Conservation (phyloP, 352 stramenopile genomes). For the Thraustochytrium striatum region DNA sequence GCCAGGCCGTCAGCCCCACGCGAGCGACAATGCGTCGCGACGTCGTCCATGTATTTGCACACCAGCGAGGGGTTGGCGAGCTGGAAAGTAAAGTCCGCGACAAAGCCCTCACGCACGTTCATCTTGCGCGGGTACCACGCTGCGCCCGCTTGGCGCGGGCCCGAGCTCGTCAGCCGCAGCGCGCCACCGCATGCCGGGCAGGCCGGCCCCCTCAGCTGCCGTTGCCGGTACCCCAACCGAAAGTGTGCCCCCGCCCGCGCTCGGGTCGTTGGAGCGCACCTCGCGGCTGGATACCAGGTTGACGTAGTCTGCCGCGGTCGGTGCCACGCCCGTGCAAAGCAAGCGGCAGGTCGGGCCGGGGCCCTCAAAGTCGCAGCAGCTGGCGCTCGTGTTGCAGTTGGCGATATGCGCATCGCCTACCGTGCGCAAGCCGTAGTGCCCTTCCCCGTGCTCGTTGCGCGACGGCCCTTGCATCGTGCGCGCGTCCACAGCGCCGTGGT, state of each 20-base stretch:
- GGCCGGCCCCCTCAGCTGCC: constrained; percentile 49
- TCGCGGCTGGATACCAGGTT: neutral
- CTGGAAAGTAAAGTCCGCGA: constrained; percentile 73
- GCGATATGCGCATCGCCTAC: constrained; percentile 77
- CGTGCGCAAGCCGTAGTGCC: constrained; percentile 78
- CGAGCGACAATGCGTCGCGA: constrained; percentile 69
- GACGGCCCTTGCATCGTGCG: constrained; percentile 69
- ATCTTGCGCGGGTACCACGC: constrained; percentile 81
- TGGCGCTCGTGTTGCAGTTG: constrained; percentile 78
- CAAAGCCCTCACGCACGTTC: constrained; percentile 82
- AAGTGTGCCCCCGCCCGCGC: neutral
- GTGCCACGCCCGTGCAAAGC: constrained; percentile 59
- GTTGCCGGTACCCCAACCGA: neutral
- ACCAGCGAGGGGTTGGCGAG: constrained; percentile 73
- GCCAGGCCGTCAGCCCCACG: constrained; percentile 60
- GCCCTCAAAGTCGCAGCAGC: constrained; percentile 73
- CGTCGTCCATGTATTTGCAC: constrained; percentile 78
- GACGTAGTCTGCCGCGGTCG: constrained; percentile 19
- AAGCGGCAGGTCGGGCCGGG: constrained; percentile 56
- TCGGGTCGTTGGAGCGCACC: neutral
- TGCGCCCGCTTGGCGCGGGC: constrained; percentile 68
- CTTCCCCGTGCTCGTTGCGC: constrained; percentile 76
- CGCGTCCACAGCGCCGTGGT: constrained; percentile 61
- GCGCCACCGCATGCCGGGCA: constrained; percentile 62
- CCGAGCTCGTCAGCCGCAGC: constrained; percentile 71